phyloP scores from a whole-genome alignment of 2,329 filamentous ascomycete species.

The Epichloe aotearoae region DNA sequence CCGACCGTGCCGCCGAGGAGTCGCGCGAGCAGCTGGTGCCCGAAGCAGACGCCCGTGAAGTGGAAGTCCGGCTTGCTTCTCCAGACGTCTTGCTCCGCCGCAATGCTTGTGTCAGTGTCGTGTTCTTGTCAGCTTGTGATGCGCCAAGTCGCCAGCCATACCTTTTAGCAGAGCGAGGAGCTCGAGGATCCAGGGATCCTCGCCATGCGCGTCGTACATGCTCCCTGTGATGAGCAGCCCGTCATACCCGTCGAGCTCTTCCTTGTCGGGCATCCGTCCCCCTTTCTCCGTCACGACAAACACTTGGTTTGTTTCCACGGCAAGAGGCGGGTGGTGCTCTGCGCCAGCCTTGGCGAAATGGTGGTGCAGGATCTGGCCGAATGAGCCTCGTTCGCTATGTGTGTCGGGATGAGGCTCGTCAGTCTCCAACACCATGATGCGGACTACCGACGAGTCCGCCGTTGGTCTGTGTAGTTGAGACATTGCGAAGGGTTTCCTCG shows the following conservation, averaged over 20 bases:
- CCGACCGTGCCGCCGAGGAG: conserved; percentile 57
- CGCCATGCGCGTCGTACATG: conserved; percentile 57
- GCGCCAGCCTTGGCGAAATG: conserved; percentile 38
- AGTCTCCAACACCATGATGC: conserved; percentile 43
- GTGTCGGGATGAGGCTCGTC: conserved; percentile 41
- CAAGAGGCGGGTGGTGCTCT: conserved; percentile 38
- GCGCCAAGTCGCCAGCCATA: conserved; percentile 9
- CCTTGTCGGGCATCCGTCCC: conserved; percentile 32
- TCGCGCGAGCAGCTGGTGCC: conserved; percentile 65
- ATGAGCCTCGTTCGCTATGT: conserved; percentile 33
- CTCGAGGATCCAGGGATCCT: conserved; percentile 59
- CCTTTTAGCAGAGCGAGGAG: conserved; percentile 44
- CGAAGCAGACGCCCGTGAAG: conserved; percentile 67
- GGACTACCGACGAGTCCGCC: conserved; percentile 16
- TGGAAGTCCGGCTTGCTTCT: conserved; percentile 34
- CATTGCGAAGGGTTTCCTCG: conserved; percentile 9
- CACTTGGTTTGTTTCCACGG: conserved; percentile 39
- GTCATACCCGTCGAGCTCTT: conserved; percentile 50
- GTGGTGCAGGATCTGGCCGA: conserved; percentile 38
- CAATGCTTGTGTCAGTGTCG: not conserved
- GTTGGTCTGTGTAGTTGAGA: conserved; percentile 14
- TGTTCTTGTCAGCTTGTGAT: too few relatives aligned
- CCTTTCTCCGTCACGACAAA: conserved; percentile 37
- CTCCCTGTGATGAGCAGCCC: conserved; percentile 61
- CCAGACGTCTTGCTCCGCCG: conserved; percentile 31